Evolutionary conservation across 768 basidiomycete genomes (phyloP), one percentile per base, ranked within the genome.

Genomic region (Lenzites betulinus): DNA sequence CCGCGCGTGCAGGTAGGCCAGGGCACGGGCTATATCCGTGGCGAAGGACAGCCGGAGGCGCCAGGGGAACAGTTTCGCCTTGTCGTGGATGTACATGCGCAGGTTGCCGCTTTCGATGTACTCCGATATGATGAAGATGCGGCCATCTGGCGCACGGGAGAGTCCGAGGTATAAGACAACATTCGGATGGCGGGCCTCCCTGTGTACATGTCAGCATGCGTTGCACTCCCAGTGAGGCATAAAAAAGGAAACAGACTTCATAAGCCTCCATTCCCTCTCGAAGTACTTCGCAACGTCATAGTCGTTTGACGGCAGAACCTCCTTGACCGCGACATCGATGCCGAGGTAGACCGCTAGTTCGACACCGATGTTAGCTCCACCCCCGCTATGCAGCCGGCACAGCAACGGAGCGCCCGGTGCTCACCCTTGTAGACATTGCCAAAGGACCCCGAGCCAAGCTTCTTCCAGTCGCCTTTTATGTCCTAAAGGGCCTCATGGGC

Each of bases 221-320:
- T 53, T 36, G 23, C 23, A 43, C 7, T 9, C 26, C 12, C 7
- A 4, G 20, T 30, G 7, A 18, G 42, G 64, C 36, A 61, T 33
- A 63, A 55, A 54, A 38, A 20, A 22, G 36, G n/a, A 22, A 1
- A 67, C 75, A 62, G 69, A 84, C 81, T 94, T 93, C 94, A 98
- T 97, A 30, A 98, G 84, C 30, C 92, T 83, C 93, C 95, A 97
- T 81, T 99, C 96, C n/a, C 96, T 84, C 70, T 96, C 93, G 73
- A 98, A 96, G 78, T 99, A 98, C 75, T 99, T 99, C 67, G 88
- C 83, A 36, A 97, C 94, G 67, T 97, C 93, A 75, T 98, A 98
- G 59, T 91, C 92, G 6, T 76, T 89, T 22, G 91, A 94, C 0
- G 93, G 93, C 8, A 97, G 80, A 3, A 98, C 94, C 76, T 98